Evolutionary conservation across 192 early-diverging fungal genomes (phyloP), one percentile per base, ranked within the genome.

Genomic region (Dissophora globulifera): DNA sequence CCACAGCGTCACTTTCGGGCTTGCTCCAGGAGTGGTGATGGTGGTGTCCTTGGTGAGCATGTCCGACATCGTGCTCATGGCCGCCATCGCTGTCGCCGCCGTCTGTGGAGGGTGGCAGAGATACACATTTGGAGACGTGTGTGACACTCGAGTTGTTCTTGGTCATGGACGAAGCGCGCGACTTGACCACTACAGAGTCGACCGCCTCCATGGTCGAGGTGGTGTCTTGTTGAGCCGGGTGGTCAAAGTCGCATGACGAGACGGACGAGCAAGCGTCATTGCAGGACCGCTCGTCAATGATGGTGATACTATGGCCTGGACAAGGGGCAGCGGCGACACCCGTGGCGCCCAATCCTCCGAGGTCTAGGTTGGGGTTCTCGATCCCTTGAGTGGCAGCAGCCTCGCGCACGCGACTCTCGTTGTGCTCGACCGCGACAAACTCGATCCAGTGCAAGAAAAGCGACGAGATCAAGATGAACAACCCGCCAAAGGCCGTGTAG

Each of bases 391-490:
- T 22, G 31, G 20, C 19, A 1, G 65, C 47, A 31, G 55, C 54
- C 3, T 62, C 26, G 3, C 26, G 40, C 27, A 41, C 26, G 15
- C 55, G 45, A 11, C 19, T 22, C 32, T 81, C 63, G 19, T 52
- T 54, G 41, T 64, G 52, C 46, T 81, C 69, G 4, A 67, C 38
- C 0, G 80, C 83, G 11, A 86, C 54, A 32, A 88, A 78, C 65
- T 92, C 89, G 40, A 91, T 79, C 41, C 89, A 72, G 46, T 92
- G 91, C 81, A 92, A 85, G 5, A 80, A 66, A 42, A 92, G 59
- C 2, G 89, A 82, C 9, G 91, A 84, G 33, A 86, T 30, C 89
- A 92, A 85, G 31, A 87, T 86, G 49, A 92, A 58, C 7, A 90
- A 29, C 2, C 84, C 82, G 1, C 84, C 83, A 76, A 86, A 86